A percentile compares a stretch with the other conserved stretches of the same genome.
These are phyloP conservation scores for Saraca asoca DNA, from an alignment of 331 rosid genomes.

Conservation along the genomic window DNA sequence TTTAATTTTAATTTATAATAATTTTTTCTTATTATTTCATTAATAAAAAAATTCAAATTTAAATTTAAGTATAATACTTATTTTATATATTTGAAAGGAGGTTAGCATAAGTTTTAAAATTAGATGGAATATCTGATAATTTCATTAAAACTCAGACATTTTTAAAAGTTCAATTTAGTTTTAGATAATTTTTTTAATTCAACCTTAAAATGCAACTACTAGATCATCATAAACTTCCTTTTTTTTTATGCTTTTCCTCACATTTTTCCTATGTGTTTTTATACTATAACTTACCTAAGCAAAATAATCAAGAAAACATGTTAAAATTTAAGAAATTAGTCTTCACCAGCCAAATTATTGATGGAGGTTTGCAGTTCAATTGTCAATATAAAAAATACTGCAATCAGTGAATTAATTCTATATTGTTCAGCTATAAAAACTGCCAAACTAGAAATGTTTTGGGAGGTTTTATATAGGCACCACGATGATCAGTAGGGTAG, in stretches of 20 bases:
- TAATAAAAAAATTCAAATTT: no score
- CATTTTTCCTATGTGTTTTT: conserved; percentile 8
- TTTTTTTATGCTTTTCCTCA: background rate
- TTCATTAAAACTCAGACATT: no score
- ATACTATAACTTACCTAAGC: conserved; percentile 31
- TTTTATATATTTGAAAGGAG: no score
- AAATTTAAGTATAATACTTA: no score
- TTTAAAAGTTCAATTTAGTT: conserved; percentile 24
- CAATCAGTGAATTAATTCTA: conserved; percentile 42
- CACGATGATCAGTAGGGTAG: conserved; percentile 51
- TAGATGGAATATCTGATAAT: background rate
- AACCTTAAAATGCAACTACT: background rate
- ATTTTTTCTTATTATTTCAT: no score
- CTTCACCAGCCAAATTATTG: conserved; percentile 29
- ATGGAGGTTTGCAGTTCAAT: conserved; percentile 45
- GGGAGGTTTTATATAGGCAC: conserved; percentile 47
- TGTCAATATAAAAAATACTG: conserved; percentile 63
- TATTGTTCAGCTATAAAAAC: no score
- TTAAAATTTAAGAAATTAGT: conserved; percentile 18
- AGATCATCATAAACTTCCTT: background rate
- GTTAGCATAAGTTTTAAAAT: no score
- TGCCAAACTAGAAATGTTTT: conserved; percentile 61
- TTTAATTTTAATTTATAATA: no score
- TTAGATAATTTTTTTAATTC: background rate
- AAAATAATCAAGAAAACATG: conserved; percentile 30